Evolutionary conservation across 2,329 filamentous ascomycete genomes (phyloP).

Genomic region (Epichloe amarillans): DNA sequence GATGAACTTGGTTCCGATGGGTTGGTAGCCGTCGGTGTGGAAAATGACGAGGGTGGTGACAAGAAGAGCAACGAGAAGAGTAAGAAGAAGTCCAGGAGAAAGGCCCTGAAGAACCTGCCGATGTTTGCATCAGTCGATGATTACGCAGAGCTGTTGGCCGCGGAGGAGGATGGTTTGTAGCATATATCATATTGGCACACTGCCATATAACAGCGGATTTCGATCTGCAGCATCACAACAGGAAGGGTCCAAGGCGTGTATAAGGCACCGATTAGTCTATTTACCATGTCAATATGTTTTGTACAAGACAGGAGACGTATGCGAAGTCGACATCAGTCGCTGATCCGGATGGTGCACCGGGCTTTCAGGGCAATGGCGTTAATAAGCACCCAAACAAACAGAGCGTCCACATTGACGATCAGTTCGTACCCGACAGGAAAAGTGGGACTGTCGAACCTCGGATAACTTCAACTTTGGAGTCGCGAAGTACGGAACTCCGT

Average conservation of each 20-base stretch:
- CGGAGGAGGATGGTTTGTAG: constrained; percentile 46
- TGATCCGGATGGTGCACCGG: too few relatives aligned
- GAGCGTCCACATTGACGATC: neutral
- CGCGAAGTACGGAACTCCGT: too few relatives aligned
- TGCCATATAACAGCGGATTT: neutral
- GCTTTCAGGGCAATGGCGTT: too few relatives aligned
- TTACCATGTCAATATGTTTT: too few relatives aligned
- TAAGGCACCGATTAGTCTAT: too few relatives aligned
- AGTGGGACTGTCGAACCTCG: constrained; percentile 1
- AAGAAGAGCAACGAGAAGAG: constrained; percentile 47
- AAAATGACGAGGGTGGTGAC: constrained; percentile 33
- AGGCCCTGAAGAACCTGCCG: constrained; percentile 77
- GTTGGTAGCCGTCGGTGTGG: constrained; percentile 20
- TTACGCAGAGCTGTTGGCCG: constrained; percentile 72
- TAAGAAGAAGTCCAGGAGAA: constrained; percentile 46
- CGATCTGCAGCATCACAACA: neutral
- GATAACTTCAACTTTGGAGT: neutral
- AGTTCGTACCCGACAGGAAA: neutral
- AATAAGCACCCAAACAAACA: too few relatives aligned
- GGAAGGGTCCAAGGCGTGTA: neutral
- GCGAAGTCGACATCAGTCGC: too few relatives aligned
- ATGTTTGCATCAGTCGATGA: constrained; percentile 90
- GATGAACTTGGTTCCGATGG: constrained; percentile 31
- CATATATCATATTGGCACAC: neutral
- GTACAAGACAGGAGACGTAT: too few relatives aligned